Evolutionary conservation across 164 flowering plant genomes (phyloP), one percentile per base, ranked within the genome.

Genomic region (Taxillus chinensis): DNA sequence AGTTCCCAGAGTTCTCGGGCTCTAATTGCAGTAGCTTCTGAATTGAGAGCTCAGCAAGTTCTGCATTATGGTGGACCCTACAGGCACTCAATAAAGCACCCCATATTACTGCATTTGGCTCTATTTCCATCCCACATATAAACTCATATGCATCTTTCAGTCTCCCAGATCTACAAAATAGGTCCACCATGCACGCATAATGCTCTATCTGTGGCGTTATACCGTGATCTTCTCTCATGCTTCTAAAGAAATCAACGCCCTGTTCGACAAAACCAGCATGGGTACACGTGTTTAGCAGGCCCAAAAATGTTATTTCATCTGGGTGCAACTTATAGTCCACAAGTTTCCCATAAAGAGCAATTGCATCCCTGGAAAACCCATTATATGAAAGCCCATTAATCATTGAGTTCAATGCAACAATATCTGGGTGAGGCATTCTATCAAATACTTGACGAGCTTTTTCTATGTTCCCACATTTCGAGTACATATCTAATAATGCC

Each of bases 391-490:
- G 74, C 27, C 82, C 85, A 42, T 67, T 51, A 46, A 81, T 79
- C 77, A 81, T 81, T 4, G 81, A 64, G 62, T 77, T 81, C 85
- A 81, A 81, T n/a, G 73, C 62, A 55, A 79, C 79, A 41, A 73
- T 53, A 65, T 81, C 82, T 65, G 52, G 73, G 16, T 71, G 43
- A 43, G 62, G 62, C 79, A 79, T 73, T 38, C 51, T 61, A 61
- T 70, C 60, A 45, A 79, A 81, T 16, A 77, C 52, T 55, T 70
- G 70, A 7, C 69, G 64, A 67, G 82, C 78, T 64, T 75, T 75
- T 55, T 52, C n/a, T 15, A 81, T 64, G 45, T 75, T 75, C 15
- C 82, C 85, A 70, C 79, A 75, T 56, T 67, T 76, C 1, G 79
- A 73, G 63, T 81, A 74, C 79, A 77, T 75, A 62, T 70, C 78